Conservation (phyloP, 2,329 filamentous ascomycete species). For the Endocalyx cinctus region DNA sequence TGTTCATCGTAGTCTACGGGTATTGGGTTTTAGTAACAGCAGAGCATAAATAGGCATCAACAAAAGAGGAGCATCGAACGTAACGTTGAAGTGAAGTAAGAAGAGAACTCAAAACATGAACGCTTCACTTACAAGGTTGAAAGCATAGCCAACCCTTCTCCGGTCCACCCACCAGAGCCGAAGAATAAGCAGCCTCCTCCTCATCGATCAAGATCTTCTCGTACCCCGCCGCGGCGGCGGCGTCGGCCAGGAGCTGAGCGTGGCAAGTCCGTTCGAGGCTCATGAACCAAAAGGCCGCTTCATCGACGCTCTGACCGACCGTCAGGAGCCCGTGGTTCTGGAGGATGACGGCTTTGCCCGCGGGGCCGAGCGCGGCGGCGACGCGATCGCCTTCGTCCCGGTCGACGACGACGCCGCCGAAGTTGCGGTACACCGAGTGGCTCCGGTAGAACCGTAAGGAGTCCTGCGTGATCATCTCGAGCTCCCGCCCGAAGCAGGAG, state of each 20-base stretch:
- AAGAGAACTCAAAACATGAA: not conserved
- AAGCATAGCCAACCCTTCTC: constrained; percentile 28
- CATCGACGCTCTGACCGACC: constrained; percentile 58
- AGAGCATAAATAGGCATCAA: too few relatives aligned
- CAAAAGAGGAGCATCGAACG: too few relatives aligned
- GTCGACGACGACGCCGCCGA: constrained; percentile 56
- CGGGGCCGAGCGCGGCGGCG: constrained; percentile 47
- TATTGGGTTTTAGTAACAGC: too few relatives aligned
- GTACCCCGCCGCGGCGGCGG: constrained; percentile 36
- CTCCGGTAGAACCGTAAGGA: constrained; percentile 54
- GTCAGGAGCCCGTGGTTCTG: constrained; percentile 62
- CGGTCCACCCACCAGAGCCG: constrained; percentile 22
- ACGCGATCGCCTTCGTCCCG: constrained; percentile 54
- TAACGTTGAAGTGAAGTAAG: too few relatives aligned
- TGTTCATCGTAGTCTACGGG: constrained; percentile 15
- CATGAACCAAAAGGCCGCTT: constrained; percentile 60
- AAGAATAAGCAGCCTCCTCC: constrained; percentile 22
- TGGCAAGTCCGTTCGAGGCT: constrained; percentile 58
- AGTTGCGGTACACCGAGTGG: constrained; percentile 55
- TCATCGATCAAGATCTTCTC: constrained; percentile 24
- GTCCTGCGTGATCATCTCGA: constrained; percentile 61
- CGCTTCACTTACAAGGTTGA: constrained; percentile 16
- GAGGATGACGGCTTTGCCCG: constrained; percentile 50
- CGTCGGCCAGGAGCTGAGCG: constrained; percentile 57
- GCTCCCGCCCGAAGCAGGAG: constrained; percentile 48